Conservation (phyloP, 2,329 filamentous ascomycete genomes). For the Aspergillus floridensis region DNA sequence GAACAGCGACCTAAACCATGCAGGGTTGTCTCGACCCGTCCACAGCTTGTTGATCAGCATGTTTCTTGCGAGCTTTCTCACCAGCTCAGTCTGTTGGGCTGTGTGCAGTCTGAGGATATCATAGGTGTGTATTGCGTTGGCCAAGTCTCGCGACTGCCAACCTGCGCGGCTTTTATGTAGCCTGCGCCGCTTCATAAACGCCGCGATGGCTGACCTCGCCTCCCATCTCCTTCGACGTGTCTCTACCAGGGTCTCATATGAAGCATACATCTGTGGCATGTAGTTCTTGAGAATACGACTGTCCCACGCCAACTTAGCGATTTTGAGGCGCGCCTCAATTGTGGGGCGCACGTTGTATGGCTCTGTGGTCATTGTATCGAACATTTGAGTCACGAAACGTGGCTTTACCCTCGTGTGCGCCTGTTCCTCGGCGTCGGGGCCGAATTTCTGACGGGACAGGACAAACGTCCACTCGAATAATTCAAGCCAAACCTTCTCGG, state of each 20-base stretch:
- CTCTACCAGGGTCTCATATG: conserved; percentile 30
- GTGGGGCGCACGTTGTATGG: conserved; percentile 58
- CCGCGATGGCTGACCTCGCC: conserved; percentile 26
- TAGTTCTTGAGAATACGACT: conserved; percentile 21
- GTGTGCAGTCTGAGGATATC: conserved; percentile 31
- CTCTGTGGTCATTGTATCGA: conserved; percentile 57
- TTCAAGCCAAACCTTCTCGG: conserved; percentile 60
- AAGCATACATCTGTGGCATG: conserved; percentile 26
- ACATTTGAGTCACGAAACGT: conserved; percentile 54
- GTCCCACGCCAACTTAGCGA: conserved; percentile 31
- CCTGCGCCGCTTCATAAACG: conserved; percentile 20
- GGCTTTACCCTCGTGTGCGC: conserved; percentile 36
- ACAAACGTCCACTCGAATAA: conserved; percentile 67
- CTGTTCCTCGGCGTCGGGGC: conserved; percentile 27
- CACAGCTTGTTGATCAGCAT: conserved; percentile 23
- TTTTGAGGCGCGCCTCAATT: conserved; percentile 53
- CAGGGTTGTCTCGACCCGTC: conserved; percentile 15
- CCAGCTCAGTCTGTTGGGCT: conserved; percentile 26
- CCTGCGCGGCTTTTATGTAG: conserved; percentile 1
- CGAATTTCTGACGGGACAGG: conserved; percentile 46
- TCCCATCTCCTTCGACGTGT: conserved; percentile 28
- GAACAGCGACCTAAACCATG: conserved; percentile 37
- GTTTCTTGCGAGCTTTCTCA: conserved; percentile 24
- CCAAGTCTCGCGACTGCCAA: conserved; percentile 23
- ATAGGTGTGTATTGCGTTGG: conserved; percentile 33